A percentile compares a stretch with the other conserved stretches of the same genome.
Conservation (phyloP, 148 eudicot genomes). For the Hydrangea macrophylla region DNA sequence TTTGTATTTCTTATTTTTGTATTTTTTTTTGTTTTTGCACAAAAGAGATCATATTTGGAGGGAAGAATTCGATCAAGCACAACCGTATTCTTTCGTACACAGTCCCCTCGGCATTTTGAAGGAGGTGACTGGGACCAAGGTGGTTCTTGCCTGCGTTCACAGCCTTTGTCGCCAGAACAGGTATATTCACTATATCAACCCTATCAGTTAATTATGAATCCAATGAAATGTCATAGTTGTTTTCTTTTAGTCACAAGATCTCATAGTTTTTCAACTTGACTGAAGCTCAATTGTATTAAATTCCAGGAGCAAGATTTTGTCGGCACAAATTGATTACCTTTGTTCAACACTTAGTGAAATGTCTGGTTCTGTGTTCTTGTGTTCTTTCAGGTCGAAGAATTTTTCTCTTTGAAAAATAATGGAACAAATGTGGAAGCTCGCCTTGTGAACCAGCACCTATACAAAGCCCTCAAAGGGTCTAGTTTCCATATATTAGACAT, state of each 20-base stretch:
- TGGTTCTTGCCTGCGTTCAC: constrained; percentile 73
- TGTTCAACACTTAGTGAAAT: neutral
- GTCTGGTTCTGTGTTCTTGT: neutral
- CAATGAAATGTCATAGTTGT: too few relatives aligned
- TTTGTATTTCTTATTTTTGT: too few relatives aligned
- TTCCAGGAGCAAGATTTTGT: too few relatives aligned
- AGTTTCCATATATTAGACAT: constrained; percentile 63
- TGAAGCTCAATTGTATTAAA: too few relatives aligned
- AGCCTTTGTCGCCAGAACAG: constrained; percentile 56
- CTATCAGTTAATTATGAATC: neutral
- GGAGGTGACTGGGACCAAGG: constrained; percentile 98
- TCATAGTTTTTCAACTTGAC: neutral
- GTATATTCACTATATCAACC: constrained; percentile 25
- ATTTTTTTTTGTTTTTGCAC: neutral
- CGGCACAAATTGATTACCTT: neutral
- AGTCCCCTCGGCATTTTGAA: constrained; percentile 97
- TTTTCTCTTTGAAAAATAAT: constrained; percentile 60
- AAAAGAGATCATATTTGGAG: constrained; percentile 60
- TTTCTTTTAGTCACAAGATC: too few relatives aligned
- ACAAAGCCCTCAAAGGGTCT: constrained; percentile 53
- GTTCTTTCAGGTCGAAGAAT: constrained; percentile 55
- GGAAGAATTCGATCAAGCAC: constrained; percentile 47
- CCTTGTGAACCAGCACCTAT: constrained; percentile 66
- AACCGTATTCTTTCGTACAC: constrained; percentile 63
- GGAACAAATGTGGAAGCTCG: constrained; percentile 89